A percentile compares a stretch with the other conserved stretches of the same genome.
These are phyloP conservation scores for Rhizophora apiculata DNA, from an alignment of 345 rosid species.

Conservation along the genomic window DNA sequence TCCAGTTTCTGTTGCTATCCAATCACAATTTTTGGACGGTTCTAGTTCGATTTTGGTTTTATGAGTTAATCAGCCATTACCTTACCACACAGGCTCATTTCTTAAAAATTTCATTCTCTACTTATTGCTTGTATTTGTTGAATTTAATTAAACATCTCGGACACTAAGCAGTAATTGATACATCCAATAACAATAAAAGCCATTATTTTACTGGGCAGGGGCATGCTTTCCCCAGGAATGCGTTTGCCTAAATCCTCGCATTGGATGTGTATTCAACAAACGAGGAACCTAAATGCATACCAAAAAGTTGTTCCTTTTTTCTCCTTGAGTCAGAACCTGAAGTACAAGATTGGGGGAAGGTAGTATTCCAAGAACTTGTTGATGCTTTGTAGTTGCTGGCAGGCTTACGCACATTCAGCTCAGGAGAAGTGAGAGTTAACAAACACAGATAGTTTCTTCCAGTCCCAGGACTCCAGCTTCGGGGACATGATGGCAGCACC, in stretches of 20 bases:
- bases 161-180: too few relatives aligned
- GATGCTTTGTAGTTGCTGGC: constrained; percentile 21
- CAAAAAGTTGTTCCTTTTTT: constrained; percentile 10
- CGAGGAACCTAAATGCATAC: constrained; percentile 13
- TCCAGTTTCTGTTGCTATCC: too few relatives aligned
- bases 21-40: too few relatives aligned
- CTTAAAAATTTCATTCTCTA: too few relatives aligned
- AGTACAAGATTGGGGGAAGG: constrained; percentile 21
- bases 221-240: constrained; percentile 4
- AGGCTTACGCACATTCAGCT: neutral
- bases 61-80: too few relatives aligned
- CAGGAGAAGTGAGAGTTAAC: constrained; percentile 28
- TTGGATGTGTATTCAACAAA: constrained; percentile 11
- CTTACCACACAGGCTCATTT: too few relatives aligned
- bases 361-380: constrained; percentile 13
- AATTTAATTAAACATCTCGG: too few relatives aligned
- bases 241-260: constrained; percentile 21
- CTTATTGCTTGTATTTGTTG: too few relatives aligned
- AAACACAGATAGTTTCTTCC: constrained; percentile 30
- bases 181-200: too few relatives aligned
- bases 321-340: constrained; percentile 14
- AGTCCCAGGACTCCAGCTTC: constrained; percentile 31
- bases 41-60: too few relatives aligned
- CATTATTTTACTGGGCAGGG: neutral
- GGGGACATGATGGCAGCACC: constrained; percentile 46